Evolutionary conservation across 164 flowering plant genomes (phyloP).

Genomic region (Chimonanthus praecox): DNA sequence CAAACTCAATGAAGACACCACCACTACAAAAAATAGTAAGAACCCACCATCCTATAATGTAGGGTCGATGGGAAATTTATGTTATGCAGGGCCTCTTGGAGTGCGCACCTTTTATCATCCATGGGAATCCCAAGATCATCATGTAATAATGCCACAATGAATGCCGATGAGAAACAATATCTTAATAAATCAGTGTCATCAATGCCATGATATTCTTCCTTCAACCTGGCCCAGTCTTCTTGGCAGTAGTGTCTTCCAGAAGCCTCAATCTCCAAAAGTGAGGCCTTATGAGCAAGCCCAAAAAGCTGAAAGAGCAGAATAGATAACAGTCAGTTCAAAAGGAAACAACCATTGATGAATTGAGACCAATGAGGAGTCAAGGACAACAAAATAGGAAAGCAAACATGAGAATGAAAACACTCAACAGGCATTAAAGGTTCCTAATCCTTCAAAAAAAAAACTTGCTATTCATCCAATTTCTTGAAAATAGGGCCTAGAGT

Average conservation of each 20-base stretch:
- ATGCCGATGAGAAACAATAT: conserved; percentile 57
- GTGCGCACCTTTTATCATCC: conserved; percentile 34
- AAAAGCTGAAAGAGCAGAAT: conserved; percentile 31
- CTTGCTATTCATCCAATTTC: too few relatives aligned
- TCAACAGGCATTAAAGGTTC: too few relatives aligned
- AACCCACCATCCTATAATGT: background rate
- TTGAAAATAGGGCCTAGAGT: too few relatives aligned
- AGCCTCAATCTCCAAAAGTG: conserved; percentile 33
- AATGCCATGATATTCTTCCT: conserved; percentile 18
- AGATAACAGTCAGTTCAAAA: background rate
- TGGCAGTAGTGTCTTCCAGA: conserved; percentile 45
- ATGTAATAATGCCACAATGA: conserved; percentile 39
- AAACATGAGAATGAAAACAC: background rate
- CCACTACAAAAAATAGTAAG: too few relatives aligned
- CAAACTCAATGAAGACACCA: background rate
- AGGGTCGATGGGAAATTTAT: background rate
- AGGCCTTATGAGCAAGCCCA: conserved; percentile 37
- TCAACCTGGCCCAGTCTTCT: conserved; percentile 36
- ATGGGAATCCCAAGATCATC: conserved; percentile 38
- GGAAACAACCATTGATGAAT: background rate
- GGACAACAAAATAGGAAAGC: background rate
- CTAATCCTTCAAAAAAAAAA: too few relatives aligned
- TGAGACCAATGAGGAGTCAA: background rate
- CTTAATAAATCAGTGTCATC: conserved; percentile 34
- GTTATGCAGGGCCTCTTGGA: background rate